Evolutionary conservation across 2,329 filamentous ascomycete genomes (phyloP).

Genomic region (Aspergillus fructus): DNA sequence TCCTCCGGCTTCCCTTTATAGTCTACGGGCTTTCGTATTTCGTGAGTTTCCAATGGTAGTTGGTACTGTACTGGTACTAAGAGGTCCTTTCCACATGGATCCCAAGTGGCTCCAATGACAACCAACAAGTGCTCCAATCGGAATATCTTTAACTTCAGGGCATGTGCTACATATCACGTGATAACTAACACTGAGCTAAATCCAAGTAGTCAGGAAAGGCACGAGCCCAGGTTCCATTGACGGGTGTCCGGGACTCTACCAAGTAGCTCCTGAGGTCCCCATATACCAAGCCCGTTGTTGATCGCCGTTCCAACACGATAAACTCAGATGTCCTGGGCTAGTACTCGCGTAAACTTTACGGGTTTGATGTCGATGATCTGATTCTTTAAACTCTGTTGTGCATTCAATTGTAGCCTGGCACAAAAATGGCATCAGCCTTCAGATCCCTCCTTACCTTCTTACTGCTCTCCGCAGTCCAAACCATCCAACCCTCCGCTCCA

Average conservation of each 20-base stretch:
- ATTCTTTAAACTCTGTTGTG: background rate
- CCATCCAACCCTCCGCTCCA: slow-evolving; percentile 77
- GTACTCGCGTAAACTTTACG: background rate
- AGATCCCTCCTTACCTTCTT: slow-evolving; percentile 16
- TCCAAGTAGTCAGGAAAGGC: background rate
- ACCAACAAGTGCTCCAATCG: background rate
- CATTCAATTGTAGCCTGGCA: background rate
- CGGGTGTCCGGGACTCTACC: background rate
- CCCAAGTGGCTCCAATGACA: too few species aligned
- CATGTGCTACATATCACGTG: background rate
- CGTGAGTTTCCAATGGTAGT: background rate
- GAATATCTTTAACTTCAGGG: too few species aligned
- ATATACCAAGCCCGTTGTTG: background rate
- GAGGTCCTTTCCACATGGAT: background rate
- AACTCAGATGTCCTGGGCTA: background rate
- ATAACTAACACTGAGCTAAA: background rate
- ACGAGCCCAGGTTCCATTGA: background rate
- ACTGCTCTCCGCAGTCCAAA: slow-evolving; percentile 31
- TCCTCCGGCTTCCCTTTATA: slow-evolving; percentile 1
- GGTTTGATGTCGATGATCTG: background rate
- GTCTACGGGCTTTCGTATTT: background rate
- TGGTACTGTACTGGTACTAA: background rate
- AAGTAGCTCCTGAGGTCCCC: background rate
- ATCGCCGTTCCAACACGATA: background rate
- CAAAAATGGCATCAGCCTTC: slow-evolving; percentile 2